Evolutionary conservation across 2,329 filamentous ascomycete species (phyloP).

Genomic region (Malbranchea zuffiana): DNA sequence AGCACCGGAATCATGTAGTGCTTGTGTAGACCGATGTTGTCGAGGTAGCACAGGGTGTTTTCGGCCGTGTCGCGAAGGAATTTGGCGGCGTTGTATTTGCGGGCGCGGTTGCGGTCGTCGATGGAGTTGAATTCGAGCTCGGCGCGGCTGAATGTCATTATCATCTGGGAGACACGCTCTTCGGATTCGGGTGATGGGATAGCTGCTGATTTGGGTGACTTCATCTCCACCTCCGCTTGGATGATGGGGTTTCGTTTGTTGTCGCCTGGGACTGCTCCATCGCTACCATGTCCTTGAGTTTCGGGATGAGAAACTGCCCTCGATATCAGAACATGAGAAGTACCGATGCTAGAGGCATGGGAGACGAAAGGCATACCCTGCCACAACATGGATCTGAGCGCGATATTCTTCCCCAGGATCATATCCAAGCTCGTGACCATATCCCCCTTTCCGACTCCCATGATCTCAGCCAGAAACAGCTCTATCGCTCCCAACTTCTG

Average conservation of each 20-base stretch:
- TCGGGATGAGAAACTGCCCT: no score
- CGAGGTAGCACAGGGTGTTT: conserved; percentile 29
- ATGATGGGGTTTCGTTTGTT: no score
- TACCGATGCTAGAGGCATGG: no score
- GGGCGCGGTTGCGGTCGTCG: conserved; percentile 17
- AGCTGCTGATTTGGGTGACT: no score
- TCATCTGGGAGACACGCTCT: conserved; percentile 5
- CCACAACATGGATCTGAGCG: conserved; percentile 19
- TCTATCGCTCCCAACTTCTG: conserved; percentile 25
- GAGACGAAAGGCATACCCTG: conserved; percentile 17
- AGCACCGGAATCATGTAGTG: conserved; percentile 26
- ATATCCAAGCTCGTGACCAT: conserved; percentile 16
- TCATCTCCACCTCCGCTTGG: no score
- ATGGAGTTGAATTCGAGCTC: conserved; percentile 28
- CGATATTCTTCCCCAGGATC: conserved; percentile 21
- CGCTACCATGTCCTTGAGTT: no score
- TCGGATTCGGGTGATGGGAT: no score
- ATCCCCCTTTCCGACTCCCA: conserved; percentile 23
- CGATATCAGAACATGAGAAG: no score
- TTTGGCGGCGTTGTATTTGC: conserved; percentile 23
- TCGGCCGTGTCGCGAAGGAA: conserved; percentile 37
- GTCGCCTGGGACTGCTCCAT: no score
- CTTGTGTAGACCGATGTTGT: conserved; percentile 16
- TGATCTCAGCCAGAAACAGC: conserved; percentile 30
- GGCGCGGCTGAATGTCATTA: conserved; percentile 26